Evolutionary conservation across 495 filamentous ascomycete genomes (phyloP).

Genomic region (Aspergillus haitiensis): DNA sequence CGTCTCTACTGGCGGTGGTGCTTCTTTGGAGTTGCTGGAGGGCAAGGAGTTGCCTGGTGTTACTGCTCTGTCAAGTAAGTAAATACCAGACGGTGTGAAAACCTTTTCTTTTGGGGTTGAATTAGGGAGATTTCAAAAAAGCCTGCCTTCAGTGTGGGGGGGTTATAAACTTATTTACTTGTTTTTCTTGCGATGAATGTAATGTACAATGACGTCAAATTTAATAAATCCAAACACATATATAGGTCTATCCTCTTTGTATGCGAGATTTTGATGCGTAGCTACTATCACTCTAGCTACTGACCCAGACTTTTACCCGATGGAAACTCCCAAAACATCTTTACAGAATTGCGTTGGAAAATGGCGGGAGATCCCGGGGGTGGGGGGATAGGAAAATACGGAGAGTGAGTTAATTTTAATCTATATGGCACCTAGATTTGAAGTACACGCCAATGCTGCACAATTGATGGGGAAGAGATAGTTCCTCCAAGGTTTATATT

Average conservation of each 20-base stretch:
- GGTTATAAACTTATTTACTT: not conserved
- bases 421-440: too few species aligned
- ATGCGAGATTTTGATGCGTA: constrained; percentile 21
- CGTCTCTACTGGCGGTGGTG: constrained; percentile 95
- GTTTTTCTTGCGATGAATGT: constrained; percentile 24
- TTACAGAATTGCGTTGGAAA: too few species aligned
- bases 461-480: too few species aligned
- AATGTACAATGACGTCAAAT: constrained; percentile 30
- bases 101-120: constrained; percentile 1
- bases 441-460: too few species aligned
- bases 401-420: too few species aligned
- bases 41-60: constrained; percentile 97
- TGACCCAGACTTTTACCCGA: constrained; percentile 28
- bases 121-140: not conserved
- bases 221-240: constrained; percentile 55
- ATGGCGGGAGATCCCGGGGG: too few species aligned
- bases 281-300: constrained; percentile 25
- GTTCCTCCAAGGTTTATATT: too few species aligned
- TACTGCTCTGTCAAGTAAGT: constrained; percentile 88
- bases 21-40: constrained; percentile 92
- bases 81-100: constrained; percentile 24
- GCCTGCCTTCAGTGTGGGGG: constrained; percentile 6
- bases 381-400: too few species aligned
- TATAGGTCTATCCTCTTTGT: not conserved
- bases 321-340: not conserved